Base-by-base conservation (phyloP, 352 stramenopile genomes). In the Globisporangium recalcitrans region DNA sequence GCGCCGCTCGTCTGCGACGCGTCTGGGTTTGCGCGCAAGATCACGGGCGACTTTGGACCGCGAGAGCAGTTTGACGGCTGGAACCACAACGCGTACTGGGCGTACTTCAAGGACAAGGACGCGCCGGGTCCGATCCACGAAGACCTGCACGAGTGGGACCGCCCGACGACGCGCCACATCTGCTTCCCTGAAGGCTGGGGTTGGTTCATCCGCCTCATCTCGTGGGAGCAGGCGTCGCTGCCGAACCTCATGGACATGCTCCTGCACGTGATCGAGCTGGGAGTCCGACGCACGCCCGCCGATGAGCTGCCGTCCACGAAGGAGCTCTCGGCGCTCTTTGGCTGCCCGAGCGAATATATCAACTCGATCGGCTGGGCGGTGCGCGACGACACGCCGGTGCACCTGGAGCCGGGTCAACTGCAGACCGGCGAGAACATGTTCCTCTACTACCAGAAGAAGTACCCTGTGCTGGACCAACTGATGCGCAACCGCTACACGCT, bases 141-240 rank as follows among this genome's bases (percentile, higher is more conserved):
- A 7, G 44, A 16, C 1, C 21, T 51, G 21, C 44, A 29, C 44
- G 44, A 51, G 44, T 51, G 44, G 44, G 9, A 51, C 21, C 44
- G 8, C 26, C 44, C 44, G 21, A 51, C 44, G 7, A 51, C 44
- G 44, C 44, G 44, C 44, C 44, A 51, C 21, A 51, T 51, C 44
- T 51, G 44, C 44, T 51, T 51, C 21, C 44, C 44, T 7, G 44
- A 51, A 14, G 44, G 44, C 44, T 51, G 44, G 44, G 44, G 44
- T 9, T 51, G 44, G 44, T 51, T 51, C 44, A 51, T 51, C 21
- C 44, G 44, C 44, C 44, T 51, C 44, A 51, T 51, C 44, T 51
- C 44, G 9, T 51, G 44, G 44, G 44, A 51, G 44, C 44, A 29
- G 7, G 44, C 44, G 44, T 3, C 44, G 21, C 44, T 51, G 44